Base-by-base conservation (phyloP, 1,284 basidiomycete genomes). In the Ceratobasidium sp. region DNA sequence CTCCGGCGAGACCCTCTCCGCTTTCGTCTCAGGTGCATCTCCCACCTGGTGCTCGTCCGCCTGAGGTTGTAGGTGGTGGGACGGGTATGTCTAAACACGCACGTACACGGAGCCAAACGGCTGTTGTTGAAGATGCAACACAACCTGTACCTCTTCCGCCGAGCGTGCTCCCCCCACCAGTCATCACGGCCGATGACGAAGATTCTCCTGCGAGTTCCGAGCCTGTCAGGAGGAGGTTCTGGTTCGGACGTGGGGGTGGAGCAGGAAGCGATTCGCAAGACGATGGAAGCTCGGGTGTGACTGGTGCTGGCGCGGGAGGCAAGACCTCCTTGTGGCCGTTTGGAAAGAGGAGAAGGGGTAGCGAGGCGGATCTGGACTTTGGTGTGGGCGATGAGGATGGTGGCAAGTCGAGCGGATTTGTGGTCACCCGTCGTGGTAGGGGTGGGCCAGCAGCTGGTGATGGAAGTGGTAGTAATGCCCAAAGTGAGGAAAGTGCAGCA, bases 31-130 rank as follows among this genome's bases (percentile, higher is more conserved):
- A 61, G 21, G 18, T 71, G 3, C 50, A 52, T 16, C 55, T 72
- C 12, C 75, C 59, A 32, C 72, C 53, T 3, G 58, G 67, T 2
- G 53, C 59, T 32, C 61, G 48, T 60, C 72, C 74, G 9, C 67
- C 64, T n/a, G 70, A 59, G 8, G 61, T 73, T 12, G 46, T 67
- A 18, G 61, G 73, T 3, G 57, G 36, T 6, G 57, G 57, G 43
- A 43, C 57, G n/a, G 70, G 55, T 34, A 36, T 65, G 18, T 43
- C 62, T 6, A 48, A n/a, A 6, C 89, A 91, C 78, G 81, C 86
- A 36, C 87, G 92, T 39, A 92, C 87, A n/a, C 88, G 88, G 81
- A 92, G 90, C 28, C 92, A 93, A 78, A 89, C 88, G 4, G 92
- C 92, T 0, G 86, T 93, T 74, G 87, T 93, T 30, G 90, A 91